Conservation (phyloP, 179 eudicot species). For the Drosera spatulata region DNA sequence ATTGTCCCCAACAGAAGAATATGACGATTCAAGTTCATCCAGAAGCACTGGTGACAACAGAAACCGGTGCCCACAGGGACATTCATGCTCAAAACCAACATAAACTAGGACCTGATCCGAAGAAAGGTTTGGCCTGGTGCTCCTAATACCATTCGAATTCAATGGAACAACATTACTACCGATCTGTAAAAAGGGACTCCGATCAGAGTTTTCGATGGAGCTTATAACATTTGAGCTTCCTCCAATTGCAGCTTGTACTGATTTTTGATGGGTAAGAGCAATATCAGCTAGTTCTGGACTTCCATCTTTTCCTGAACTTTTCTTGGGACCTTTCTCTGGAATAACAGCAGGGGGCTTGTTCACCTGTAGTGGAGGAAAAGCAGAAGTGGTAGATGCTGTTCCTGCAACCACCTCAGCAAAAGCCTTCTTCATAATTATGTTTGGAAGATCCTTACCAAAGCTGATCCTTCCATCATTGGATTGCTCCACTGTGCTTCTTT, state of each 20-base stretch:
- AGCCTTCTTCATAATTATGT: slow-evolving; percentile 65
- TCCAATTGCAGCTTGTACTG: slow-evolving; percentile 27
- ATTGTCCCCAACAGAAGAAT: slow-evolving; percentile 52
- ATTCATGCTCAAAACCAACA: slow-evolving; percentile 95
- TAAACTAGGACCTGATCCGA: slow-evolving; percentile 43
- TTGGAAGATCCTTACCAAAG: slow-evolving; percentile 52
- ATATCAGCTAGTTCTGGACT: slow-evolving; percentile 25
- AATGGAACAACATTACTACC: slow-evolving; percentile 51
- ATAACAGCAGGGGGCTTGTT: slow-evolving; percentile 30
- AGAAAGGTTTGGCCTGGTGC: slow-evolving; percentile 23
- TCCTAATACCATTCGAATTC: slow-evolving; percentile 28
- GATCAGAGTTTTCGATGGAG: slow-evolving; percentile 15
- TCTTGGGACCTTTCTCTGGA: slow-evolving; percentile 42
- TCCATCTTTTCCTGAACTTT: slow-evolving; percentile 21
- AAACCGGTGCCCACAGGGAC: slow-evolving; percentile 91
- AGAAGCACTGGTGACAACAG: slow-evolving; percentile 64
- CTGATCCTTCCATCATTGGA: slow-evolving; percentile 32
- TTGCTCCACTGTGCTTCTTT: slow-evolving; percentile 18
- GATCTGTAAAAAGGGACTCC: slow-evolving; percentile 44
- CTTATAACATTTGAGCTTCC: slow-evolving; percentile 21
- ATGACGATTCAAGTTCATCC: slow-evolving; percentile 50
- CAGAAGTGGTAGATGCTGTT: slow-evolving; percentile 43
- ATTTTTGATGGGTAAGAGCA: slow-evolving; percentile 21
- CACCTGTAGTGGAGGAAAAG: slow-evolving; percentile 75
- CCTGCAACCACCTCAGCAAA: slow-evolving; percentile 99